A percentile compares a stretch with the other conserved stretches of the same genome.
phyloP scores from a whole-genome alignment of 2,329 filamentous ascomycete species.

The Talaromyces sp. region DNA sequence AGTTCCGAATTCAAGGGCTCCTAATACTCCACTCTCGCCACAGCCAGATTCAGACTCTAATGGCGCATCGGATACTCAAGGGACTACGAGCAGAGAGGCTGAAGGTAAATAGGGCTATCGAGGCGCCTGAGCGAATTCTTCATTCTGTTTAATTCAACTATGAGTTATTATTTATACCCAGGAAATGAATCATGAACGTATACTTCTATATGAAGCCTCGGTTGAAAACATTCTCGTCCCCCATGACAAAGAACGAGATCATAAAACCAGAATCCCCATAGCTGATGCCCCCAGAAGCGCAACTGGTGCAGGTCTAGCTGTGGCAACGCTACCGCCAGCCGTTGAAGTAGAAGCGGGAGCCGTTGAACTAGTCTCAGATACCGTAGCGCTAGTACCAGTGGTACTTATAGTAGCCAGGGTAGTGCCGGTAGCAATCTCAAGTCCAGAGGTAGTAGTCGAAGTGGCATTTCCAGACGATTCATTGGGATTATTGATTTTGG shows the following conservation, averaged over 20 bases:
- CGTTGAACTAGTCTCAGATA: no score
- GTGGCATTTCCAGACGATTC: no score
- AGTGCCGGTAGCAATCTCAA: no score
- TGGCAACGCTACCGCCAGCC: background rate
- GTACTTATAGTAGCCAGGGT: no score
- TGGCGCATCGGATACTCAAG: background rate
- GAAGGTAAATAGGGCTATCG: background rate
- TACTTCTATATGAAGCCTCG: no score
- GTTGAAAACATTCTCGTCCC: background rate
- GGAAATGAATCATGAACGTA: background rate
- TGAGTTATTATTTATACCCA: no score
- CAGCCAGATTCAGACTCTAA: slow-evolving; percentile 7
- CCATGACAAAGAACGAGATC: background rate
- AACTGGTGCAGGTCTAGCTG: background rate
- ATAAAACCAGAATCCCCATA: background rate
- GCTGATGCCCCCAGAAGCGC: background rate
- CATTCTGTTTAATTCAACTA: no score
- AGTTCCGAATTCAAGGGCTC: slow-evolving; percentile 2
- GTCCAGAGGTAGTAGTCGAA: no score
- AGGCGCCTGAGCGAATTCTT: no score
- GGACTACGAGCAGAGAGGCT: background rate
- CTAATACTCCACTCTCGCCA: slow-evolving; percentile 15
- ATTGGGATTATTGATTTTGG: no score
- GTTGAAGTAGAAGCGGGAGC: no score
- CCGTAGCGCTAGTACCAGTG: no score